Evolutionary conservation across 768 basidiomycete genomes (phyloP), one percentile per base, ranked within the genome.

Genomic region (Tricholoma sp.): DNA sequence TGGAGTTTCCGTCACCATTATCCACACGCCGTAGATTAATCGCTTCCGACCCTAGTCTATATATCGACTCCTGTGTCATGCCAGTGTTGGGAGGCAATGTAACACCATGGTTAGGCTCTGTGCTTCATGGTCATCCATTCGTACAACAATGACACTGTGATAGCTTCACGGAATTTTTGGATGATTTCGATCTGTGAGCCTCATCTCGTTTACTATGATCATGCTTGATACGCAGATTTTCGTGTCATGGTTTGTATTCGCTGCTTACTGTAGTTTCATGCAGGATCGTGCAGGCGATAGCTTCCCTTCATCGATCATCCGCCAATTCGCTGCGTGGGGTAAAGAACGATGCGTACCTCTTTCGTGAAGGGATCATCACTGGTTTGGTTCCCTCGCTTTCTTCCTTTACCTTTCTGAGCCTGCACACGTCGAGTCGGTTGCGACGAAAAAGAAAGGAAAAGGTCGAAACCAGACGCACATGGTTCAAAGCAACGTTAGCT

Each of bases 181-280:
- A 69, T 18, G 71, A 67, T 62, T 78, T 79, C 6, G 70, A 73
- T 54, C 72, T 72, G 57, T 79, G 75, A 16, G 74, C 73, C 52
- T 74, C 72, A 58, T 82, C 80, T 58, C 79, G 80, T 8, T 77
- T 80, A 61, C 80, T 82, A 64, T 80, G 76, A 8, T 79, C 79
- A 55, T 72, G 71, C 37, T 74, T 76, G 37, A 75, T 69, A 11
- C 69, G 74, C 14, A 78, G 79, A 57, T 81, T 76, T 8, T 79
- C 79, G 61, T 76, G 72, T 71, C 5, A 79, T 65, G 5, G 61
- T 65, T 62, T 78, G 75, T 21, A 79, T 73, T 4, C 75, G 71
- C 54, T 75, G 67, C 57, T 79, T n/a, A n/a, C n/a, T 78, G 61
- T 81, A 73, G 12, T 66, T 67, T 57, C 68, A 53, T 12, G 59